Percentiles rank a stretch among this genome's conserved stretches.
phyloP scores from a whole-genome alignment of 1,284 basidiomycete genomes.

The Omphalotus olearius region DNA sequence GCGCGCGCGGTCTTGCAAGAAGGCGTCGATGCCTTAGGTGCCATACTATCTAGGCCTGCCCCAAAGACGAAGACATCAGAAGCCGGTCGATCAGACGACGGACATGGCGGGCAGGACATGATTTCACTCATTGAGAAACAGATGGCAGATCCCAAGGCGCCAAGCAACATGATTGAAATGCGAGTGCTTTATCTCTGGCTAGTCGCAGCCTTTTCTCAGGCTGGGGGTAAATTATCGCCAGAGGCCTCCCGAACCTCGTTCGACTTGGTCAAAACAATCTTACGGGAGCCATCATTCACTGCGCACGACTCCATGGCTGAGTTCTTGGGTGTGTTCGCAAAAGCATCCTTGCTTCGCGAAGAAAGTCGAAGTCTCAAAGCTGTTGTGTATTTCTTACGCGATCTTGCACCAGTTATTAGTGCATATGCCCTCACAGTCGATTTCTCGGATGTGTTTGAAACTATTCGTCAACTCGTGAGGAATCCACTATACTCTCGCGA shows the following conservation, averaged over 20 bases:
- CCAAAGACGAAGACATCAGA: constrained; percentile 46
- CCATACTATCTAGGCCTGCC: constrained; percentile 45
- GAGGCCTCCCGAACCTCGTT: constrained; percentile 46
- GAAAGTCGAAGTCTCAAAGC: constrained; percentile 40
- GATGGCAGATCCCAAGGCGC: constrained; percentile 36
- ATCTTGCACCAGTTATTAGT: constrained; percentile 56
- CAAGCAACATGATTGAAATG: constrained; percentile 55
- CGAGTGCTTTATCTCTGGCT: constrained; percentile 62
- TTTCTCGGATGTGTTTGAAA: constrained; percentile 59
- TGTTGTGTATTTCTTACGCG: constrained; percentile 50
- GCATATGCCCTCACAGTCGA: constrained; percentile 50
- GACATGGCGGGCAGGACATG: constrained; percentile 21
- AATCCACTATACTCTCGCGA: constrained; percentile 50
- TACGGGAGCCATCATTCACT: constrained; percentile 45
- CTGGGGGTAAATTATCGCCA: constrained; percentile 52
- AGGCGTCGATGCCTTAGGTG: constrained; percentile 65
- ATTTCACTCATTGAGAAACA: constrained; percentile 28
- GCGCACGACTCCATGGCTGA: constrained; percentile 33
- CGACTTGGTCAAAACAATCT: constrained; percentile 54
- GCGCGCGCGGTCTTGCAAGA: constrained; percentile 57
- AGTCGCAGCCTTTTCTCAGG: constrained; percentile 49
- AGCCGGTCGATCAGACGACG: constrained; percentile 26
- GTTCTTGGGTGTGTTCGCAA: constrained; percentile 50
- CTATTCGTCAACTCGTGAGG: constrained; percentile 44
- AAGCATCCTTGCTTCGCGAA: constrained; percentile 41